Base-by-base conservation (phyloP, 2,329 filamentous ascomycete genomes). In the Tolypocladium tundrense region DNA sequence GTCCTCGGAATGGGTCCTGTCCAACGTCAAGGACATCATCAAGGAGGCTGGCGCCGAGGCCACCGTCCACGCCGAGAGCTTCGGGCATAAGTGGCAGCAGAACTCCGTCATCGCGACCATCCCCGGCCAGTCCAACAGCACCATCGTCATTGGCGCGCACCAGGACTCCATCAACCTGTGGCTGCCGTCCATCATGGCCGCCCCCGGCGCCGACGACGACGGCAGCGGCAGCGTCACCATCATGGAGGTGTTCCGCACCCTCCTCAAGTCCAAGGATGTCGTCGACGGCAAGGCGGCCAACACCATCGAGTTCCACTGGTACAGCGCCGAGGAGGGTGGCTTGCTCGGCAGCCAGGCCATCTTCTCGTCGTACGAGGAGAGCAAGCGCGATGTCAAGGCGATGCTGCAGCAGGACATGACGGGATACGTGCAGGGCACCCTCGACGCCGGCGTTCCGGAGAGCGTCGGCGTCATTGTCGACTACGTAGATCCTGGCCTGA, bases 381-480 rank as follows among this genome's bases (percentile, higher is more conserved):
- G 82, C 27, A 80, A 82, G 39, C 83, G 87, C 33, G 85, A 93
- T 63, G 81, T 97, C 72, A 95, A 93, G 76, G 93, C 93, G 40
- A 97, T 97, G 94, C 83, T 97, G 57, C 93, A 97, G 77, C 93
- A 97, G 74, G 93, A 97, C 73, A 97, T 97, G 93, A 96, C 91
- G 1, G 93, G 93, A 21, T 97, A 88, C 70, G 82, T 91, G 6
- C 85, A 92, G 70, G 87, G 86, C 67, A 96, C 91, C 0, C 75
- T 94, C 24, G 88, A 94, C 63, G 87, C 90, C 3, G 91, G 91
- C 59, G 80, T 90, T 72, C 82, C 85, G 6, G 93, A 97, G 78
- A 88, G 86, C 52, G 89, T 97, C 3, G 93, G 93, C 50, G 90
- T 97, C 55, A 96, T 97, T 67, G 91, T 89, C 5, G 93, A 97